Evolutionary conservation across 345 rosid genomes (phyloP).

Genomic region (Ceriops tagal): DNA sequence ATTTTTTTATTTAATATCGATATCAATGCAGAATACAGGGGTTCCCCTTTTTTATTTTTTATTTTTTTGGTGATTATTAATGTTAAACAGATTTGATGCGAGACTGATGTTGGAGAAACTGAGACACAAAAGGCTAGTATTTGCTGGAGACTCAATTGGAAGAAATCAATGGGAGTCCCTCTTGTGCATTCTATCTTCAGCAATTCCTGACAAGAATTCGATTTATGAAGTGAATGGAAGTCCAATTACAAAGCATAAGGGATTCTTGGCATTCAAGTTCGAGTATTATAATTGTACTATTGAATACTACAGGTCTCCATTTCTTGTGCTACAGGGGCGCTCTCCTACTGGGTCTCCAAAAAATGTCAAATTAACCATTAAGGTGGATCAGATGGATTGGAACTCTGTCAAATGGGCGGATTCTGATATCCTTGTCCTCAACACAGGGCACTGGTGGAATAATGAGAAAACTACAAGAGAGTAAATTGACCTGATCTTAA

Average conservation of each 20-base stretch:
- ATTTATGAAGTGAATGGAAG: conserved; percentile 83
- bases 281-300: conserved; percentile 77
- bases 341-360: conserved; percentile 58
- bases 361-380: conserved; percentile 61
- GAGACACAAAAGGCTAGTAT: conserved; percentile 71
- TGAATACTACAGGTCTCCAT: conserved; percentile 90
- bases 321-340: conserved; percentile 72
- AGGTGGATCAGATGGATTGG: conserved; percentile 90
- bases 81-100: conserved; percentile 62
- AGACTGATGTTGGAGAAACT: conserved; percentile 79
- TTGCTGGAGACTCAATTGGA: conserved; percentile 91
- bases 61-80: not conserved
- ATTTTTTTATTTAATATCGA: not conserved
- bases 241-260: conserved; percentile 89
- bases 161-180: conserved; percentile 98
- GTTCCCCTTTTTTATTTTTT: not conserved
- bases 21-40: not conserved
- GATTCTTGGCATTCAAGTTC: conserved; percentile 73
- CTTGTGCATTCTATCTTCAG: conserved; percentile 80
- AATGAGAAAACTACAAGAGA: conserved; percentile 84
- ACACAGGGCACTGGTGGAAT: conserved; percentile 98
- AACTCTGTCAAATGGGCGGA: conserved; percentile 59
- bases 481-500: conserved; percentile 31
- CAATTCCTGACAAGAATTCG: conserved; percentile 43
- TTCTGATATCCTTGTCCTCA: conserved; percentile 75